Conservation (phyloP, 73 alveolate species). For the Symbiodinium pilosum region DNA sequence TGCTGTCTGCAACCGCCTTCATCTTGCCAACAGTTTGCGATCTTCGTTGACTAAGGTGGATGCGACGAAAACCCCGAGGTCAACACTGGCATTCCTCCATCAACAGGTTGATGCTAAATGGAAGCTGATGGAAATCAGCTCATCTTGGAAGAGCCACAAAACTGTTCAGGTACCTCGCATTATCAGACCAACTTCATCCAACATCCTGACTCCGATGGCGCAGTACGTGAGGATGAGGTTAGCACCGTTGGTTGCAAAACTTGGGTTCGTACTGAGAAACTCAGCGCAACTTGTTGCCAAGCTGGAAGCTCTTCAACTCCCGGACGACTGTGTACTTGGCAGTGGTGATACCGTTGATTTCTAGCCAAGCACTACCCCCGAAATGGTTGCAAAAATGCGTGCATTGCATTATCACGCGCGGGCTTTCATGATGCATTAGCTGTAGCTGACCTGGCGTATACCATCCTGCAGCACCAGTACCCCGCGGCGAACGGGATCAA, state of each 20-base stretch:
- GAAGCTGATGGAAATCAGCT: neutral
- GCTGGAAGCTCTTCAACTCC: neutral
- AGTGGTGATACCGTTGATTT: conserved; percentile 8
- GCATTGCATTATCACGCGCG: neutral
- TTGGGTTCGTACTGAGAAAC: neutral
- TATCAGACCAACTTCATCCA: conserved; percentile 12
- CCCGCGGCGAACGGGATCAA: neutral
- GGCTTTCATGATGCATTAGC: conserved; percentile 4
- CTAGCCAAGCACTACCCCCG: conserved; percentile 20
- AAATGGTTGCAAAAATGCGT: conserved; percentile 4
- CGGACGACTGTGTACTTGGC: neutral
- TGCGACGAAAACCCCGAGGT: neutral
- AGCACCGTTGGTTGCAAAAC: neutral
- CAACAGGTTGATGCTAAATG: neutral
- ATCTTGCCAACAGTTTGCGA: neutral
- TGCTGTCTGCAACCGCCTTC: neutral
- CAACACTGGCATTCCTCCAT: neutral
- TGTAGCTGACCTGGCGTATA: conserved; percentile 21
- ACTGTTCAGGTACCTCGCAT: neutral
- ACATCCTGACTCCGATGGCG: conserved; percentile 20
- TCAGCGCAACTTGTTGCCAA: neutral
- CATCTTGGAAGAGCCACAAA: conserved; percentile 49
- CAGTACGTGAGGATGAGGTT: neutral
- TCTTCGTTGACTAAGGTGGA: neutral
- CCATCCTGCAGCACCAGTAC: neutral